phyloP scores from a whole-genome alignment of 1,284 basidiomycete species.

The Ustilago esculenta region DNA sequence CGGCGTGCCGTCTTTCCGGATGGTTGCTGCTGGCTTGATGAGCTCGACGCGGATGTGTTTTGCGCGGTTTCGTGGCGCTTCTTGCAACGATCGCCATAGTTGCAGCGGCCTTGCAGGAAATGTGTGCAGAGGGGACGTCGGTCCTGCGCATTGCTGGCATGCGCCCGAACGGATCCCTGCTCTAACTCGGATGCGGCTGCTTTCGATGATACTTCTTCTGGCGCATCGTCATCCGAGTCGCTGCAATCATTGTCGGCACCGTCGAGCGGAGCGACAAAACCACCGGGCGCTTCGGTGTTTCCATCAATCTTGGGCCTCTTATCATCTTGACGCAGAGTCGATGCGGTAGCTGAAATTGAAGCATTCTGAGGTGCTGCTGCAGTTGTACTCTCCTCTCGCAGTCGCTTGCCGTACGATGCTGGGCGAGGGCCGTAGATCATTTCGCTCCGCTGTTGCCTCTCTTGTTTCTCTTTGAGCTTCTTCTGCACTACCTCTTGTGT shows the following conservation, averaged over 20 bases:
- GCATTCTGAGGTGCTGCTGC: too few species aligned
- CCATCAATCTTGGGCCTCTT: slow-evolving; percentile 8
- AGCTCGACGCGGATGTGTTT: background rate
- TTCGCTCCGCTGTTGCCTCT: slow-evolving; percentile 32
- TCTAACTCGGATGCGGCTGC: background rate
- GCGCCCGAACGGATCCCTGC: background rate
- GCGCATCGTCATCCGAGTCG: slow-evolving; percentile 19
- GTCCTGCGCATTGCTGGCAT: slow-evolving; percentile 1
- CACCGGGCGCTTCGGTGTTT: background rate
- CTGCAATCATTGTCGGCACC: background rate
- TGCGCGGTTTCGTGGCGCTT: slow-evolving; percentile 40
- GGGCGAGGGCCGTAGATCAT: slow-evolving; percentile 30
- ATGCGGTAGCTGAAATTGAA: too few species aligned
- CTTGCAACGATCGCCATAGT: slow-evolving; percentile 51
- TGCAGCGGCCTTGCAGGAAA: slow-evolving; percentile 55
- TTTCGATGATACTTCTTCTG: slow-evolving; percentile 34
- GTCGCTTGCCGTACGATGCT: slow-evolving; percentile 14
- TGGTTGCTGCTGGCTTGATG: slow-evolving; percentile 7
- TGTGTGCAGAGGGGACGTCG: slow-evolving; percentile 44
- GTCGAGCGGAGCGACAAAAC: background rate
- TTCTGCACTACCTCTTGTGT: slow-evolving; percentile 51
- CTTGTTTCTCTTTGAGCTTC: slow-evolving; percentile 48
- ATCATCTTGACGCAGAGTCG: too few species aligned
- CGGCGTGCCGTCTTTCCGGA: slow-evolving; percentile 15
- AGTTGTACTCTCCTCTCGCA: slow-evolving; percentile 6